A percentile compares a stretch with the other conserved stretches of the same genome.
These are phyloP conservation scores for Citrus glauca DNA, from an alignment of 345 rosid genomes.

Conservation along the genomic window DNA sequence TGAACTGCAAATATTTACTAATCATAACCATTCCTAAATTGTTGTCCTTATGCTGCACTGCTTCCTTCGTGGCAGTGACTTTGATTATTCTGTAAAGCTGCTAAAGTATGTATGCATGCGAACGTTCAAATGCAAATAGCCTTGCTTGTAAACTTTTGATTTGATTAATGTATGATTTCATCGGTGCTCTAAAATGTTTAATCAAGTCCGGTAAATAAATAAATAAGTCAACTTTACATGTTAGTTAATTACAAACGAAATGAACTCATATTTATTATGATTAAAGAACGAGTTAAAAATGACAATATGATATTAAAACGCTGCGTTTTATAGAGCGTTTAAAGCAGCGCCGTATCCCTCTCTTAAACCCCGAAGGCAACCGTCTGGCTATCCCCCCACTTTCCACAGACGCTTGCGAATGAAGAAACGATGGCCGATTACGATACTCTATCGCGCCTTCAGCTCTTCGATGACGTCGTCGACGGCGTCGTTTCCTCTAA, in stretches of 20 bases:
- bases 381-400: not conserved
- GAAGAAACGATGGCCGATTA: conserved; percentile 32
- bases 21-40: not conserved
- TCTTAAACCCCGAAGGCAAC: not conserved
- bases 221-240: too few species aligned
- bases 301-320: not conserved
- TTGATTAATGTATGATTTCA: too few species aligned
- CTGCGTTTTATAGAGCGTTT: not conserved
- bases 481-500: conserved; percentile 58
- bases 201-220: too few species aligned
- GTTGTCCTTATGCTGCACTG: not conserved
- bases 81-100: not conserved
- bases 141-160: too few species aligned
- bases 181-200: too few species aligned
- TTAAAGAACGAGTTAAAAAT: too few species aligned
- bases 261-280: too few species aligned
- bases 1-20: not conserved
- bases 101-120: not conserved
- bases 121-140: too few species aligned
- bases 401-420: not conserved
- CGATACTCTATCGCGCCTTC: conserved; percentile 35
- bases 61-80: not conserved
- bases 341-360: not conserved
- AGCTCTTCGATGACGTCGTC: conserved; percentile 18
- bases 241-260: too few species aligned